Percentiles rank a stretch among this genome's conserved stretches.
phyloP scores from a whole-genome alignment of 306 rosid genomes.

The Trifolium pratense region DNA sequence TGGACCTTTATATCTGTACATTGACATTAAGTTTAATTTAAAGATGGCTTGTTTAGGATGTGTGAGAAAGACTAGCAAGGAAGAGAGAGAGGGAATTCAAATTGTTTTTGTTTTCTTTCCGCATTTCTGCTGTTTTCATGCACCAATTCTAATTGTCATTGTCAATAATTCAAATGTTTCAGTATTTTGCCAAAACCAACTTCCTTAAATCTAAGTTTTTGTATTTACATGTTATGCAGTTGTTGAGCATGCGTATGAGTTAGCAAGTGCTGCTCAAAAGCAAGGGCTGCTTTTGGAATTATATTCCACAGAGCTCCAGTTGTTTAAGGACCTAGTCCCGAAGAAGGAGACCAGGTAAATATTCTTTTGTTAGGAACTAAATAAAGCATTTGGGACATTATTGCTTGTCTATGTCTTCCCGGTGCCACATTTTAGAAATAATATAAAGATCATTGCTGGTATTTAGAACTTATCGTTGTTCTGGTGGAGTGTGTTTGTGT shows the following conservation, averaged over 20 bases:
- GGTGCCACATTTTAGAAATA: conserved; percentile 13
- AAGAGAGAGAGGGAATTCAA: not conserved
- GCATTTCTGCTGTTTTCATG: conserved; percentile 37
- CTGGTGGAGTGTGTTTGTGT: not conserved
- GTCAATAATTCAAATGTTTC: conserved; percentile 24
- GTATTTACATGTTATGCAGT: conserved; percentile 54
- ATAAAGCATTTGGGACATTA: not conserved
- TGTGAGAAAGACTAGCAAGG: conserved; percentile 11
- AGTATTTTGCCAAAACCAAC: conserved; percentile 11
- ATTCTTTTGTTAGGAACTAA: not conserved
- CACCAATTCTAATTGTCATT: conserved; percentile 15
- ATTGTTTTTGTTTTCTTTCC: not conserved
- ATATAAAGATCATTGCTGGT: not conserved
- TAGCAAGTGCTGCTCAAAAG: conserved; percentile 80
- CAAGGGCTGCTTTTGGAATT: conserved; percentile 80
- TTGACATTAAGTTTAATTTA: conserved; percentile 23
- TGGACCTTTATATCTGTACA: not conserved
- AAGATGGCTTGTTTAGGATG: conserved; percentile 19
- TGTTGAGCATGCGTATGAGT: conserved; percentile 82
- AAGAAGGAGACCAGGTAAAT: conserved; percentile 83
- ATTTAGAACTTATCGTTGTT: conserved; percentile 18
- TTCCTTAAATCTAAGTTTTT: conserved; percentile 32
- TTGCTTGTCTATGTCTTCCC: conserved; percentile 21
- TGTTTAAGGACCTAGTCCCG: conserved; percentile 80
- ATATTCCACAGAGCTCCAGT: conserved; percentile 79